Evolutionary conservation across 192 early-diverging fungal genomes (phyloP), one percentile per base, ranked within the genome.

Genomic region (Umbelopsis isabellina): DNA sequence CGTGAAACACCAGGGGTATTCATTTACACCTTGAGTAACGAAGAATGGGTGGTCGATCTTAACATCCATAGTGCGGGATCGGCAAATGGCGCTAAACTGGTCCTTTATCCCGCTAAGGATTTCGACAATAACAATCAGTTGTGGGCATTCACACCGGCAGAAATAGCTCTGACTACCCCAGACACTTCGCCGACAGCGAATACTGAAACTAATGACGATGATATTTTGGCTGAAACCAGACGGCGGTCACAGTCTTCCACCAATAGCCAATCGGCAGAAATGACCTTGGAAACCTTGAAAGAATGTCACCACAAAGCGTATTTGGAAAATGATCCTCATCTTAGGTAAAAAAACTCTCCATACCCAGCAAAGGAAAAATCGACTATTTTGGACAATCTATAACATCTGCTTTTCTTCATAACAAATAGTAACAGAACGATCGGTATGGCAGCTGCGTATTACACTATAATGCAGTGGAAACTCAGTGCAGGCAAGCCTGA

Each of bases 11-110:
- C 46, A 8, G 72, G 72, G 7, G 12, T 66, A 27, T 48, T 69
- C 9, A 67, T 79, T 35, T 75, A 75, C 41, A 68, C 73, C 10
- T 46, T 74, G 44, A 58, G 52, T 45, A 79, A 79, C 44, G 66
- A 68, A 10, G 77, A 75, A 27, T 79, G 77, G 77, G 73, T 75
- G 11, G 2, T 61, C 7, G 55, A 61, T 25, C 65, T 79, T 0
- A 66, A 79, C 23, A 71, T 75, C 22, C 37, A 67, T 13, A 49
- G 16, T 27, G 51, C 23, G 27, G 67, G 67, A 7, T 52, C 67
- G 9, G 73, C 74, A 9, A 66, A 51, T 4, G 61, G 49, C 20
- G 49, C 48, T 21, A 70, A 74, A 37, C n/a, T 77, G 10, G 46
- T 77, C 46, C 27, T 72, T 12, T 50, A 69, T 18, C 75, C 66